A percentile compares a stretch with the other conserved stretches of the same genome.
Evolutionary conservation across 140 eudicot species (phyloP).

Genomic region (Anethum foeniculum): DNA sequence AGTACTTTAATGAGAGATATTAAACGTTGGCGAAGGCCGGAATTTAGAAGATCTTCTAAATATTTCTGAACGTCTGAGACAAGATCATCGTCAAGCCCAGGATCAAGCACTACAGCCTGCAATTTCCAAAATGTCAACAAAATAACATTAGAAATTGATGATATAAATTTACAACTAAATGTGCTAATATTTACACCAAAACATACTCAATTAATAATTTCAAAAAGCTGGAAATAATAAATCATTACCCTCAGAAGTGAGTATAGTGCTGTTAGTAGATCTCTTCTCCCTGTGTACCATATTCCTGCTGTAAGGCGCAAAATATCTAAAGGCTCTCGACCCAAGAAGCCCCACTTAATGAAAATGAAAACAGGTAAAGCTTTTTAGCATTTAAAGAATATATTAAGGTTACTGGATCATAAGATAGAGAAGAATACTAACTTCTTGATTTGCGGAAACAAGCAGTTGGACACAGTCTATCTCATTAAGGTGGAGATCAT

Average conservation of each 20-base stretch:
- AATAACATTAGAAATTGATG: constrained; percentile 1
- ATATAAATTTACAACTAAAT: not conserved
- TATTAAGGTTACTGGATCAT: not conserved
- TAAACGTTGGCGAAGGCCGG: constrained; percentile 76
- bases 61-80: constrained; percentile 69
- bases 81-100: constrained; percentile 79
- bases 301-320: constrained; percentile 82
- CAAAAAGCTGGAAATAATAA: constrained; percentile 6
- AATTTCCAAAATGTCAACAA: constrained; percentile 3
- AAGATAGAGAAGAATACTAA: constrained; percentile 19
- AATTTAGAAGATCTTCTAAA: constrained; percentile 60
- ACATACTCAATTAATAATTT: not conserved
- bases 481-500: constrained; percentile 96
- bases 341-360: constrained; percentile 76
- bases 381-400: constrained; percentile 11
- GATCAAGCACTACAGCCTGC: constrained; percentile 96
- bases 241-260: constrained; percentile 72
- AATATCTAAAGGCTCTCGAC: constrained; percentile 71
- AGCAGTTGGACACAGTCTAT: constrained; percentile 79
- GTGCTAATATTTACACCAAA: not conserved
- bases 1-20: constrained; percentile 75
- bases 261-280: constrained; percentile 70
- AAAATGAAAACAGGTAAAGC: constrained; percentile 13
- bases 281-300: constrained; percentile 98
- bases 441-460: constrained; percentile 97